Evolutionary conservation across 441 rosid genomes (phyloP), one percentile per base, ranked within the genome.

Genomic region (Adansonia gregorii): DNA sequence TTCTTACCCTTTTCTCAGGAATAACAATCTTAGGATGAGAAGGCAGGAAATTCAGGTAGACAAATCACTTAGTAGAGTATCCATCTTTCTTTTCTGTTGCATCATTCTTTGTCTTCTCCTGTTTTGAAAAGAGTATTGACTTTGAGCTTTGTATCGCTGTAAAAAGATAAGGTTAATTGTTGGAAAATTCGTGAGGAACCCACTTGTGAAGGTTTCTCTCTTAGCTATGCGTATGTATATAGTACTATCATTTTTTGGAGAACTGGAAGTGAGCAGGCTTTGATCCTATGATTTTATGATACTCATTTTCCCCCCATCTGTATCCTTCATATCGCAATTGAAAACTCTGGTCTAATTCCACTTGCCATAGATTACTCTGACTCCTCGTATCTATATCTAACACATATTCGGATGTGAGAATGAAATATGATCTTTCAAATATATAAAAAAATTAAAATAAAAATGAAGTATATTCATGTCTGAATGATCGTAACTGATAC

Each of bases 41-140:
- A 85, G 90, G 78, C 89, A 81, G 64, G 83, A 81, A 82, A 76
- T 89, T 85, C 89, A 87, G 67, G 76, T 73, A 11, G 87, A 89
- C 6, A 88, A 77, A 81, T 89, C 87, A 7, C 85, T 91, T 20
- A 85, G 85, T 81, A 86, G 95, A 80, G 78, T 89, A 2, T 86
- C 86, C 48, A 15, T 86, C 74, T 91, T 89, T 79, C 83, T 91
- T 58, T 78, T 88, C 74, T 88, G 90, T 72, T 89, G 88, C 80
- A 69, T 87, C 78, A 56, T 88, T 60, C 75, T 91, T 72, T 91
- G 93, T 59, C 86, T 89, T 61, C 78, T 91, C 46, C 77, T 87
- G 77, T 91, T 91, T 79, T 91, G 78, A 85, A 85, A 8, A 43
- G 3, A 67, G 48, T n/a, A 60, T 80, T 51, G 52, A 11, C 15